Conservation (phyloP, 768 basidiomycete species). For the Boletus tomentosulus region DNA sequence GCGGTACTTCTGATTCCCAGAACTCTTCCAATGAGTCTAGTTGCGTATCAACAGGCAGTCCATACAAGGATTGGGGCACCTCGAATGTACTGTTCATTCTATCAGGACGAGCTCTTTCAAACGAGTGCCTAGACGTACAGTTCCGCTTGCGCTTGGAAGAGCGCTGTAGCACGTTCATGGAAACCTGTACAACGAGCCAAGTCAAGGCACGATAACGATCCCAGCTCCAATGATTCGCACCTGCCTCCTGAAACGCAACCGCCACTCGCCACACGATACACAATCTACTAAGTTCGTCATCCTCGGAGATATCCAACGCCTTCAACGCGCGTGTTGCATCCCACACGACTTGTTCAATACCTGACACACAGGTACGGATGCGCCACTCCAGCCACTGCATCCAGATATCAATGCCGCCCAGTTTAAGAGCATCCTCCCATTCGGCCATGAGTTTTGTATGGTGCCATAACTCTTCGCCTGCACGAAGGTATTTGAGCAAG, state of each 20-base stretch:
- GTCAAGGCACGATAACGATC: constrained; percentile 1
- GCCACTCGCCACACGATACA: constrained; percentile 71
- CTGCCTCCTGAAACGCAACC: constrained; percentile 60
- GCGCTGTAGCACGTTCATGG: constrained; percentile 65
- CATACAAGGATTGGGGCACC: constrained; percentile 43
- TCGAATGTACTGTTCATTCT: constrained; percentile 49
- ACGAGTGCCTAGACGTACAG: constrained; percentile 44
- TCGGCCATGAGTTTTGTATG: constrained; percentile 50
- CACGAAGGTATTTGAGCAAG: constrained; percentile 60
- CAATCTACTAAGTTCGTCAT: constrained; percentile 51
- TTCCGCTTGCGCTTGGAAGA: constrained; percentile 84
- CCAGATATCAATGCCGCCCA: constrained; percentile 57
- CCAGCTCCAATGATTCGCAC: constrained; percentile 35
- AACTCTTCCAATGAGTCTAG: constrained; percentile 69
- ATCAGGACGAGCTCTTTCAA: constrained; percentile 6
- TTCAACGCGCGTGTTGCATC: constrained; percentile 47
- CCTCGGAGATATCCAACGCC: constrained; percentile 37
- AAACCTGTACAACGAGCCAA: constrained; percentile 45
- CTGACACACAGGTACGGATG: constrained; percentile 44
- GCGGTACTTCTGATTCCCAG: constrained; percentile 80
- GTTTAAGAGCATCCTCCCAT: constrained; percentile 63
- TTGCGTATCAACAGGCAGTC: constrained; percentile 42
- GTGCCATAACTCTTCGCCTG: constrained; percentile 72
- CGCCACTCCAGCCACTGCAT: constrained; percentile 82
- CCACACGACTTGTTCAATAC: constrained; percentile 50